These are phyloP conservation scores for Penicillium robsamsonii DNA, from an alignment of 495 filamentous ascomycete genomes.

Conservation along the genomic window DNA sequence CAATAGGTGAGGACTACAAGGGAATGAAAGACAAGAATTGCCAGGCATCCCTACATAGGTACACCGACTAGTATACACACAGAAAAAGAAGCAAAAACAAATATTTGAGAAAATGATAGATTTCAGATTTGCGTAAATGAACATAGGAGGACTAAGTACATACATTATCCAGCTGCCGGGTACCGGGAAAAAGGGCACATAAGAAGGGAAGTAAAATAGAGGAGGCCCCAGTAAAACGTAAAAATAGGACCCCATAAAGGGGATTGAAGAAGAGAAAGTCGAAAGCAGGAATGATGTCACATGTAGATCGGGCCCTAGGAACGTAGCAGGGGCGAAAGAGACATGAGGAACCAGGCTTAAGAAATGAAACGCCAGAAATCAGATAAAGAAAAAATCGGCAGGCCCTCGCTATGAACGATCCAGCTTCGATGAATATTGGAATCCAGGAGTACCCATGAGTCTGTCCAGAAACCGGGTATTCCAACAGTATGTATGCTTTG, in stretches of 20 bases:
- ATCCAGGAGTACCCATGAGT: background rate
- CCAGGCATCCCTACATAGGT: too few relatives aligned
- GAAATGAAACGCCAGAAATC: constrained; percentile 28
- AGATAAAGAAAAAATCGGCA: constrained; percentile 29
- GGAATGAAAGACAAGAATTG: too few relatives aligned
- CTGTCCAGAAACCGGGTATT: constrained; percentile 4
- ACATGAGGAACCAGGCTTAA: constrained; percentile 31
- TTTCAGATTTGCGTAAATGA: constrained; percentile 17
- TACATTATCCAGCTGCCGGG: constrained; percentile 47
- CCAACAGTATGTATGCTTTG: constrained; percentile 3
- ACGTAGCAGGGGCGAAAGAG: constrained; percentile 43
- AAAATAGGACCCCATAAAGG: constrained; percentile 14
- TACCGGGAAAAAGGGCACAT: constrained; percentile 32
- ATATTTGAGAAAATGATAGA: constrained; percentile 6
- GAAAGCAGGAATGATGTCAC: constrained; percentile 16
- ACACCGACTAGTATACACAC: background rate
- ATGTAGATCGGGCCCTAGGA: constrained; percentile 41
- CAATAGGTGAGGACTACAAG: too few relatives aligned
- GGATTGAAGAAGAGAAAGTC: constrained; percentile 13
- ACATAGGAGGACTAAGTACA: constrained; percentile 44
- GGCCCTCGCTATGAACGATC: constrained; percentile 37
- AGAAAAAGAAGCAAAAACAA: background rate
- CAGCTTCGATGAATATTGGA: constrained; percentile 16
- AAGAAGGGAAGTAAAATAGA: constrained; percentile 29
- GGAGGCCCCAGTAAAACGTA: constrained; percentile 17